These are phyloP conservation scores for Dactylellina haptotyla DNA, from an alignment of 2,329 filamentous ascomycete species.

Conservation along the genomic window DNA sequence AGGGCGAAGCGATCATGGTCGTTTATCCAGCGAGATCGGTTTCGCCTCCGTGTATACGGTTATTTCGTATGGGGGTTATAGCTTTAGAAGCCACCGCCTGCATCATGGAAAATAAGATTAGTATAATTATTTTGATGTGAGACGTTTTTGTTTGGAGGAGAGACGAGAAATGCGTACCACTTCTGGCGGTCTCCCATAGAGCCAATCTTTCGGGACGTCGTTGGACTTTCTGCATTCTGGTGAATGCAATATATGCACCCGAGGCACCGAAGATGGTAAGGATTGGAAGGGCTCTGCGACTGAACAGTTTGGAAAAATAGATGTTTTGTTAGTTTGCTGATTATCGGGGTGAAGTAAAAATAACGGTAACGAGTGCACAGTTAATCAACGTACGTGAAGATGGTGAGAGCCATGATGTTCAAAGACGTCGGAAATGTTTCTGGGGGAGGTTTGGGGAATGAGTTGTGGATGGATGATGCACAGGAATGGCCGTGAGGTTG, in stretches of 20 bases:
- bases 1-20: too few relatives aligned
- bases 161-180: slow-evolving; percentile 25
- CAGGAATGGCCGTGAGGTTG: too few relatives aligned
- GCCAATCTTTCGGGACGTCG: slow-evolving; percentile 38
- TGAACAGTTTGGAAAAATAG: slow-evolving; percentile 10
- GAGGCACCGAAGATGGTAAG: slow-evolving; percentile 50
- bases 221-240: slow-evolving; percentile 33
- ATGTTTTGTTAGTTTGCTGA: too few relatives aligned
- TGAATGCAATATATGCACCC: slow-evolving; percentile 46
- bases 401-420: slow-evolving; percentile 41
- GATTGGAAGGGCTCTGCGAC: slow-evolving; percentile 47
- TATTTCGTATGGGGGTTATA: background rate
- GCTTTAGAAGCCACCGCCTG: slow-evolving; percentile 49
- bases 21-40: too few relatives aligned
- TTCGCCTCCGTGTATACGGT: background rate
- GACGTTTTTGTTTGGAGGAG: background rate
- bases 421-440: background rate
- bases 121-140: background rate
- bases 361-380: too few relatives aligned
- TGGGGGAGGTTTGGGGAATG: background rate
- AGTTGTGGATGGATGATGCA: background rate
- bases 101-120: background rate
- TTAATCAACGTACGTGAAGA: slow-evolving; percentile 38
- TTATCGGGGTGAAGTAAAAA: too few relatives aligned
- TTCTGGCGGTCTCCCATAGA: slow-evolving; percentile 48